Evolutionary conservation across 306 rosid species (phyloP), one percentile per base, ranked within the genome.

Genomic region (Begonia fuchsioides): DNA sequence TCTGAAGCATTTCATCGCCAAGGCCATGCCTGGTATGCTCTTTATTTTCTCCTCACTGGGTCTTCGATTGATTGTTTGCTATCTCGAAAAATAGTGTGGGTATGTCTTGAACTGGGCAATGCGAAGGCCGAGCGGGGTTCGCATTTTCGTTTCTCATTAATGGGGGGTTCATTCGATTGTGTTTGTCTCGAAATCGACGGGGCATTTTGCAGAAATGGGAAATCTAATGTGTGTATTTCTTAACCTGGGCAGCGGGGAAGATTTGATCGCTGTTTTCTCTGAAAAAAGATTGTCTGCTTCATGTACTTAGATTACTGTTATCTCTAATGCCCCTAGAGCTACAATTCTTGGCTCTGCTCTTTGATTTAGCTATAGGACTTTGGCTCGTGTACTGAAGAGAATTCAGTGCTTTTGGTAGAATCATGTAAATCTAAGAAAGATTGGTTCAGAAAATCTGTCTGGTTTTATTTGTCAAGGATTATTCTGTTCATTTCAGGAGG

Each of bases 1-100:
- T 68, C 93, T 13, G 85, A 80, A 56, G 70, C 62, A 13, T 87
- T 87, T 63, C 79, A 75, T 58, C 81, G 62, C 3, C 80, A 87
- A 1, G 93, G 86, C 57, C 79, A 80, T 41, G 61, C 81, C 3
- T 78, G 94, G 94, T 83, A 53, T 3, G 45, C 45, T 10, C 12
- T 41, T 41, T 12, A 26, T 26, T 26, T 26, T 26, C 35, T 26
- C 35, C 1, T 4, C 2, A 26, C 6, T 26, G 32, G 32, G 32
- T 26, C 6, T 26, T 26, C 32, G 8, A 4, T 26, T 8, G 35
- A 26, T 26, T 26, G 20, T 6, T 8, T 15, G 2, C 44, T 58
- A 9, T 38, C 17, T n/a, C 2, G 11, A 1, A 15, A 32, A 9
- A 0, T 7, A 3, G 35, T 19, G 40, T 16, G 10, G 35, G 17